A percentile compares a stretch with the other conserved stretches of the same genome.
Evolutionary conservation across 768 basidiomycete species (phyloP).

Genomic region (Termitomyces sp.): DNA sequence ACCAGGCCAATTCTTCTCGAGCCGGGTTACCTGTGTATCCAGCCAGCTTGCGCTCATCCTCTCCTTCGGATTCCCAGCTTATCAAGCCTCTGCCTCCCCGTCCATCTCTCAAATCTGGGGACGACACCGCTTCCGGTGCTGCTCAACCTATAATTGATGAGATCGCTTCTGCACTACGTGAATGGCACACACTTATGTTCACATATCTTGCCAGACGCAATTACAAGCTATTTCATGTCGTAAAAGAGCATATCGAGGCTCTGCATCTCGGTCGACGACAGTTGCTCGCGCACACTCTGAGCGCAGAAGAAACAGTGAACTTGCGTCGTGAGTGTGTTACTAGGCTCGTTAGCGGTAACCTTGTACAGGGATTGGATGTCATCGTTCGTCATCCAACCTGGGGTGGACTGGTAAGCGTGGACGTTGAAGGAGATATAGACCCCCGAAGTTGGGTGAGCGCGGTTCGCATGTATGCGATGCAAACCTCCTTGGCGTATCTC

Average conservation of each 20-base stretch:
- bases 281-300: slow-evolving; percentile 81
- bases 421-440: slow-evolving; percentile 80
- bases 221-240: slow-evolving; percentile 82
- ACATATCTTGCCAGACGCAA: slow-evolving; percentile 86
- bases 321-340: slow-evolving; percentile 85
- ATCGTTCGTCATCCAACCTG: slow-evolving; percentile 94
- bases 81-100: slow-evolving; percentile 80
- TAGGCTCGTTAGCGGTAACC: slow-evolving; percentile 82
- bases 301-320: slow-evolving; percentile 77
- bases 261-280: slow-evolving; percentile 91
- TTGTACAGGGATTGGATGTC: slow-evolving; percentile 89
- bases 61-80: slow-evolving; percentile 58
- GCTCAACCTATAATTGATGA: slow-evolving; percentile 93
- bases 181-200: slow-evolving; percentile 93
- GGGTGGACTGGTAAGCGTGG: slow-evolving; percentile 88
- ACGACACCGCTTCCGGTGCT: slow-evolving; percentile 83
- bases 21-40: slow-evolving; percentile 71
- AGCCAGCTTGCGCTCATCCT: slow-evolving; percentile 69
- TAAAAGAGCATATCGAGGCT: slow-evolving; percentile 85
- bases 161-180: slow-evolving; percentile 91
- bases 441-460: slow-evolving; percentile 84
- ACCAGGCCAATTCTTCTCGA: slow-evolving; percentile 69
- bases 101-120: slow-evolving; percentile 91
- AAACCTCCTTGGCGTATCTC: slow-evolving; percentile 75
- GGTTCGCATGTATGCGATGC: slow-evolving; percentile 88